Conservation (phyloP, 352 stramenopile species). For the Pythium chondricola region DNA sequence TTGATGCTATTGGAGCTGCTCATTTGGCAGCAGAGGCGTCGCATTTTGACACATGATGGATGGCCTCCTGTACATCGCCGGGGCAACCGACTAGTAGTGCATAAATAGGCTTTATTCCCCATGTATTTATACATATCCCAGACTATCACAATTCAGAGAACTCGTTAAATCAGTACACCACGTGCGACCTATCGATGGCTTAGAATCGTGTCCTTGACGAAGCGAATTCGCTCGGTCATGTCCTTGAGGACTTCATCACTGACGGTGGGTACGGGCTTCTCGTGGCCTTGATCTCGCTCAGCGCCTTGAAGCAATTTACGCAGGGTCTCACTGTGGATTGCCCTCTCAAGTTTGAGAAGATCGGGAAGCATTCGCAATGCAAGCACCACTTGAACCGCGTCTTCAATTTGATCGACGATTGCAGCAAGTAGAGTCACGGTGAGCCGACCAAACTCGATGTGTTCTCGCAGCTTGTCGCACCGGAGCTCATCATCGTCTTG, state of each 20-base stretch:
- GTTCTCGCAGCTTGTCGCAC: constrained; percentile 27
- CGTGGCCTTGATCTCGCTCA: background rate
- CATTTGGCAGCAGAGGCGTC: too few relatives aligned
- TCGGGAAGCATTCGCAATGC: constrained; percentile 30
- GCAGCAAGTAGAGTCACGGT: constrained; percentile 44
- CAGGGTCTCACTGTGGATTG: constrained; percentile 3
- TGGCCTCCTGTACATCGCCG: too few relatives aligned
- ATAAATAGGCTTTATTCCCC: too few relatives aligned
- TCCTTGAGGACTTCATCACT: constrained; percentile 1
- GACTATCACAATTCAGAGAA: too few relatives aligned
- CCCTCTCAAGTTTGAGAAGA: constrained; percentile 14
- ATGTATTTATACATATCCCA: too few relatives aligned
- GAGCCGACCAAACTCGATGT: constrained; percentile 51
- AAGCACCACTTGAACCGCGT: constrained; percentile 18
- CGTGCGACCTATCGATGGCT: constrained; percentile 7
- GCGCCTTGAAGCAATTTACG: background rate
- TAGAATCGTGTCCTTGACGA: constrained; percentile 13
- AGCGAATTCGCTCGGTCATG: constrained; percentile 7
- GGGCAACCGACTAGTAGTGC: too few relatives aligned
- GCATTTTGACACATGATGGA: too few relatives aligned
- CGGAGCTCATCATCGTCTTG: background rate
- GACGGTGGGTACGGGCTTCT: background rate
- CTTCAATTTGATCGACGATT: constrained; percentile 36
- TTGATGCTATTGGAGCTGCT: too few relatives aligned
- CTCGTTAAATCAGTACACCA: background rate